Conservation (phyloP, 345 rosid genomes). For the Gossypioides kirkii region DNA sequence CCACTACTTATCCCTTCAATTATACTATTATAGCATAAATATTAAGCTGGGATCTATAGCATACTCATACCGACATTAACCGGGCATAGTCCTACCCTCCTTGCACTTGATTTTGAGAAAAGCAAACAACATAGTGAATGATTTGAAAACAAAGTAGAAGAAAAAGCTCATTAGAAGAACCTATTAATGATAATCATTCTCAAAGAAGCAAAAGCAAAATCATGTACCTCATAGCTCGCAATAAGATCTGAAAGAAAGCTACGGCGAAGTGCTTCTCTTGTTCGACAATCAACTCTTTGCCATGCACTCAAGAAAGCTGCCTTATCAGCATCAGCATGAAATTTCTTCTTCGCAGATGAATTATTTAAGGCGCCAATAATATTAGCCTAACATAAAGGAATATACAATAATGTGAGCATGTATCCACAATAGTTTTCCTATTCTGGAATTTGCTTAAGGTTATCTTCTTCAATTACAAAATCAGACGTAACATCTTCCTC, state of each 20-base stretch:
- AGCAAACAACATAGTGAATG: neutral
- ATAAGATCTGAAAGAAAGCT: conserved; percentile 75
- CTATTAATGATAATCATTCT: neutral
- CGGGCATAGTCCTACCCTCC: neutral
- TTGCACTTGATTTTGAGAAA: neutral
- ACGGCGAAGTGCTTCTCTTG: conserved; percentile 89
- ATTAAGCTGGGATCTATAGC: neutral
- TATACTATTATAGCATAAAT: neutral
- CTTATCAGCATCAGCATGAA: conserved; percentile 60
- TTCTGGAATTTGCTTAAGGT: neutral
- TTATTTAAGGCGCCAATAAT: conserved; percentile 44
- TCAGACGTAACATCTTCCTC: neutral
- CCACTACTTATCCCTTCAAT: neutral
- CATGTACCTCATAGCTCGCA: conserved; percentile 69
- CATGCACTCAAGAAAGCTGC: conserved; percentile 70
- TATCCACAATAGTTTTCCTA: neutral
- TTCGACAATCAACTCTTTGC: conserved; percentile 71
- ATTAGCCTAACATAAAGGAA: conserved; percentile 48
- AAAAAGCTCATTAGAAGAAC: neutral
- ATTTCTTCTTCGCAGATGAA: conserved; percentile 43
- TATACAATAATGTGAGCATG: neutral
- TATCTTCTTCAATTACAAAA: conserved; percentile 9
- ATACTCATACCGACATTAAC: neutral
- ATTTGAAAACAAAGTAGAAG: neutral
- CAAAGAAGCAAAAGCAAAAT: neutral